Percentiles rank a stretch among this genome's conserved stretches.
phyloP scores from a whole-genome alignment of 192 early-diverging fungal genomes.

The Podila clonocystis region DNA sequence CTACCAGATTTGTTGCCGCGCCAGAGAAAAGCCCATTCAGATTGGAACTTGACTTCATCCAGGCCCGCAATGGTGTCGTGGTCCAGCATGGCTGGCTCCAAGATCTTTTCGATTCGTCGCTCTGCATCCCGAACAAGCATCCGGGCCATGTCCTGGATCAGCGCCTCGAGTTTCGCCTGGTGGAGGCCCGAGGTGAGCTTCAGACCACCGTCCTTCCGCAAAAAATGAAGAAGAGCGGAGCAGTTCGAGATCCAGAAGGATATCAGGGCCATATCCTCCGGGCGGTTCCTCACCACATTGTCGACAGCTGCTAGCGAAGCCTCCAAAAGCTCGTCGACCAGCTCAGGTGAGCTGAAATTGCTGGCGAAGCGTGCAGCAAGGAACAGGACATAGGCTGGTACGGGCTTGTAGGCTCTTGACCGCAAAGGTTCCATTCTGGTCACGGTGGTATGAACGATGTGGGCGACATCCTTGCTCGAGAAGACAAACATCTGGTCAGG shows the following conservation, averaged over 20 bases:
- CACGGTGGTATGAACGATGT: slow-evolving; percentile 77
- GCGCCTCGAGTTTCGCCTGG: slow-evolving; percentile 79
- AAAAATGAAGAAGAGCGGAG: slow-evolving; percentile 80
- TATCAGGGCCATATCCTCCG: slow-evolving; percentile 65
- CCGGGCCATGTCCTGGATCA: slow-evolving; percentile 75
- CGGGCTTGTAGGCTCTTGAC: slow-evolving; percentile 65
- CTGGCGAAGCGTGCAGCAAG: slow-evolving; percentile 89
- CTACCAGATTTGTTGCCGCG: slow-evolving; percentile 47
- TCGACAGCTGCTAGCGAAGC: slow-evolving; percentile 68
- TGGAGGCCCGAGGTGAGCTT: slow-evolving; percentile 69
- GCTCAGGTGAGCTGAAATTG: slow-evolving; percentile 76
- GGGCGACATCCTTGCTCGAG: slow-evolving; percentile 71
- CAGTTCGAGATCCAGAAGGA: slow-evolving; percentile 90
- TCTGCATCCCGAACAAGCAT: slow-evolving; percentile 70
- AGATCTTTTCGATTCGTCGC: slow-evolving; percentile 68
- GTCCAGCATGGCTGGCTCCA: slow-evolving; percentile 73
- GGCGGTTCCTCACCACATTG: slow-evolving; percentile 49
- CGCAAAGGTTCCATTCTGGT: slow-evolving; percentile 67
- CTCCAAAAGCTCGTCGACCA: slow-evolving; percentile 74
- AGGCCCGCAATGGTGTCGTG: slow-evolving; percentile 76
- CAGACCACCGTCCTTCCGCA: slow-evolving; percentile 86
- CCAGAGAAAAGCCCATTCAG: slow-evolving; percentile 58
- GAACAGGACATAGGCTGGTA: slow-evolving; percentile 89
- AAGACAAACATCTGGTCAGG: slow-evolving; percentile 97
- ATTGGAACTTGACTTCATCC: slow-evolving; percentile 62